Percentiles rank a stretch among this genome's conserved stretches.
phyloP scores from a whole-genome alignment of 2,329 filamentous ascomycete genomes.

The Stagonosporopsis chrysanthemi region DNA sequence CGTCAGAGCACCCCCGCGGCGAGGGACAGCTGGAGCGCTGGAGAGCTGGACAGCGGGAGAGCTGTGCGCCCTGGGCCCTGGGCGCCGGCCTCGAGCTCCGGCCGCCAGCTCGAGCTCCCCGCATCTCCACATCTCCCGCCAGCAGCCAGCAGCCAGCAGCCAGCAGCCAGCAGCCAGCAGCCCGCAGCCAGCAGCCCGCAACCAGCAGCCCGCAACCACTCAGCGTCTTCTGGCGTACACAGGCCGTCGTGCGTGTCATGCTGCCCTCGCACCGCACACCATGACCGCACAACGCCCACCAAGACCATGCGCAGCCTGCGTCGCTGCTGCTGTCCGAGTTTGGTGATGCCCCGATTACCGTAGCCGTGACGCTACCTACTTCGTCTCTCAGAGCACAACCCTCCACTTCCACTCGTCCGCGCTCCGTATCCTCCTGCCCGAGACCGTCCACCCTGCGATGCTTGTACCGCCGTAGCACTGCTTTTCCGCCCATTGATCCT shows the following conservation, averaged over 20 bases:
- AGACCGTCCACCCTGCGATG: slow-evolving; percentile 25
- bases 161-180: no score
- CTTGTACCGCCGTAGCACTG: slow-evolving; percentile 29
- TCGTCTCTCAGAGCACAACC: slow-evolving; percentile 33
- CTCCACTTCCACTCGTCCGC: slow-evolving; percentile 49
- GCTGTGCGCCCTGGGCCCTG: not conserved
- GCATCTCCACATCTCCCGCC: not conserved
- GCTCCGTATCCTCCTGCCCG: slow-evolving; percentile 48
- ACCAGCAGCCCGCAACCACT: not conserved
- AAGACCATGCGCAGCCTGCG: not conserved
- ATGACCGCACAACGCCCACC: not conserved
- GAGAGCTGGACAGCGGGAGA: no score
- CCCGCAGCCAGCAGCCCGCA: no score
- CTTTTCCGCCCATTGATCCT: slow-evolving; percentile 40
- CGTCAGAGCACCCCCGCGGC: slow-evolving; percentile 1
- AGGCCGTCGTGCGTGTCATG: not conserved
- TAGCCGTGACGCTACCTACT: slow-evolving; percentile 35
- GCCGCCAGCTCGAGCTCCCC: not conserved
- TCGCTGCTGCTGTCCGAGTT: slow-evolving; percentile 10
- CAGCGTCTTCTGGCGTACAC: slow-evolving; percentile 8
- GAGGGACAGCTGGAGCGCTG: not conserved
- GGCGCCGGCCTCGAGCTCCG: slow-evolving; percentile 7
- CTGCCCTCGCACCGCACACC: no score
- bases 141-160: no score
- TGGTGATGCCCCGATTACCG: slow-evolving; percentile 36